Evolutionary conservation across 208 protist genomes (phyloP), one percentile per base, ranked within the genome.

Genomic region (Wallacemonas sp.): DNA sequence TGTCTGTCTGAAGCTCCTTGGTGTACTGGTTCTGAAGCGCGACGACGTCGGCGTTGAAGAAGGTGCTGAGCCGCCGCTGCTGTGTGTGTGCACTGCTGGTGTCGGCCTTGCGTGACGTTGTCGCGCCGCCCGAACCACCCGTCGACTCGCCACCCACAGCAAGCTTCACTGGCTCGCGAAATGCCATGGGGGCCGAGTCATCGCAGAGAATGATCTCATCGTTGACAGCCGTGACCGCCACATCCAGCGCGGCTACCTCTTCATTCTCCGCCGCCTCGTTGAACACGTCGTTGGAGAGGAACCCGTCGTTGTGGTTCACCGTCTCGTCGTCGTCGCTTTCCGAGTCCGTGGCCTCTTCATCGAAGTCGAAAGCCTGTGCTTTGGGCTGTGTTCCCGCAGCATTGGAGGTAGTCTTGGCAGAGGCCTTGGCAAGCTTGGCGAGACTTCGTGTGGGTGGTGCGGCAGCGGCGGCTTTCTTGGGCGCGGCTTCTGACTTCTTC

Each of bases 171-270:
- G 49, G 21, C 61, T 44, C 62, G 54, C 44, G 39, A 76, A 96
- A 93, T 6, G 82, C 77, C 32, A 92, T 68, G 17, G 87, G 87
- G 27, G 85, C 72, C 0, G 83, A 77, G 68, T 92, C 77, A 60
- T 96, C 85, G 71, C 80, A 92, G 21, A 96, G 36, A 46, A 93
- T 77, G 33, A 95, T 79, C 4, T 93, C 90, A 60, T 95, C 90
- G 49, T 92, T 90, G 14, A 70, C 70, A 19, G 65, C 48, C 9
- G 69, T 72, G 29, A 82, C 58, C 47, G 56, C 68, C 23, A 88
- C 72, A 54, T 90, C 79, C 34, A 90, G 54, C 34, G 56, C 30
- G 6, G 73, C 70, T 23, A 44, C 14, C 9, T 72, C 69, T 5
- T 72, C 67, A 1, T 39, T 23, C 21, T 56, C 63, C 1, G 33